phyloP scores from a whole-genome alignment of 2,329 filamentous ascomycete genomes.

The Monilinia polystroma region DNA sequence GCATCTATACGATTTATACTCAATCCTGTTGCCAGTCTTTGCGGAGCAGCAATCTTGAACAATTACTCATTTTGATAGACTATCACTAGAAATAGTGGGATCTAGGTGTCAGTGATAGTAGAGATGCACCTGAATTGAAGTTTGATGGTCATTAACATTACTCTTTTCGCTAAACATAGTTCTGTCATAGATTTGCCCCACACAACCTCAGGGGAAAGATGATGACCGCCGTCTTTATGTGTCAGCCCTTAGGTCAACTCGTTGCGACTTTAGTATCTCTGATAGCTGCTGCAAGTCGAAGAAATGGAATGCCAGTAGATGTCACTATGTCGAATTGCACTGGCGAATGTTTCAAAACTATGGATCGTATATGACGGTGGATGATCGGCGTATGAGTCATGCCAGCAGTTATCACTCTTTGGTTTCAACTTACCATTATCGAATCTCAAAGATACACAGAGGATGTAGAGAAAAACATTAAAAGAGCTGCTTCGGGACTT shows the following conservation, averaged over 20 bases:
- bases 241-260: slow-evolving; percentile 78
- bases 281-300: neutral
- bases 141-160: no score
- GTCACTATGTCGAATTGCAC: neutral
- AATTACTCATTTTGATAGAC: no score
- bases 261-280: slow-evolving; percentile 63
- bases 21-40: no score
- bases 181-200: slow-evolving; percentile 61
- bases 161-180: neutral
- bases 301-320: neutral
- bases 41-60: no score
- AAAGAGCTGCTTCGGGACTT: slow-evolving; percentile 30
- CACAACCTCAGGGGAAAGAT: slow-evolving; percentile 79
- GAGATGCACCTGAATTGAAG: no score
- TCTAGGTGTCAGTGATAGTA: no score
- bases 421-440: slow-evolving; percentile 65
- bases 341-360: slow-evolving; percentile 4
- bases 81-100: no score
- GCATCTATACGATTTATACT: no score
- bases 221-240: slow-evolving; percentile 79
- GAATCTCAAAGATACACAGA: slow-evolving; percentile 54
- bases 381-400: slow-evolving; percentile 65
- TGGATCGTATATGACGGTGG: slow-evolving; percentile 62
- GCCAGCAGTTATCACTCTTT: slow-evolving; percentile 61
- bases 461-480: slow-evolving; percentile 25